Conservation (phyloP, 192 early-diverging fungal genomes). For the Fimicolochytrium jonesii region DNA sequence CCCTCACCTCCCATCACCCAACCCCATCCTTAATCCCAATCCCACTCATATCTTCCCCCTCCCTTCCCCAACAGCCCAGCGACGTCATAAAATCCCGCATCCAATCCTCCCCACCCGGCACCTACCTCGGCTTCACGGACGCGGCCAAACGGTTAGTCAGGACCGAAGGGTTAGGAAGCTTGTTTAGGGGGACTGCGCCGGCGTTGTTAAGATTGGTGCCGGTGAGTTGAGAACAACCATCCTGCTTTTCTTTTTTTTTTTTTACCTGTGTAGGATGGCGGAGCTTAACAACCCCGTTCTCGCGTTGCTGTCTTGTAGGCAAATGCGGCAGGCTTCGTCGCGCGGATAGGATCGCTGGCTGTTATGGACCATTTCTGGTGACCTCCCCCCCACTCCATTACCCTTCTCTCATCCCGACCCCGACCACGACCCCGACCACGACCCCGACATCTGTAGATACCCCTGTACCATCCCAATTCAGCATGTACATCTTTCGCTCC, state of each 20-base stretch:
- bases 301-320: too few relatives aligned
- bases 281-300: not conserved
- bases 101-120: constrained; percentile 75
- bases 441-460: too few relatives aligned
- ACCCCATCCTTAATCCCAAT: too few relatives aligned
- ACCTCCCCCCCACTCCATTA: too few relatives aligned
- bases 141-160: constrained; percentile 65
- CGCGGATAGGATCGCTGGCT: constrained; percentile 37
- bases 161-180: constrained; percentile 66
- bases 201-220: constrained; percentile 81
- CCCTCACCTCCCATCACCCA: not conserved
- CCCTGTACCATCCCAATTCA: too few relatives aligned
- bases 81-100: constrained; percentile 87
- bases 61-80: constrained; percentile 48
- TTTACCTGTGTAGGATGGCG: not conserved
- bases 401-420: too few relatives aligned
- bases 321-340: constrained; percentile 50
- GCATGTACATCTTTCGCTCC: too few relatives aligned
- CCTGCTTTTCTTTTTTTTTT: not conserved
- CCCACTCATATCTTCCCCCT: constrained; percentile 41
- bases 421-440: too few relatives aligned
- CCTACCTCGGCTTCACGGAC: constrained; percentile 66
- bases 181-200: constrained; percentile 85
- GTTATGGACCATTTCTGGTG: constrained; percentile 47
- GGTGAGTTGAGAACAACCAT: too few relatives aligned